Conservation (phyloP, 2,329 filamentous ascomycete genomes). For the Colletotrichum shisoi region DNA sequence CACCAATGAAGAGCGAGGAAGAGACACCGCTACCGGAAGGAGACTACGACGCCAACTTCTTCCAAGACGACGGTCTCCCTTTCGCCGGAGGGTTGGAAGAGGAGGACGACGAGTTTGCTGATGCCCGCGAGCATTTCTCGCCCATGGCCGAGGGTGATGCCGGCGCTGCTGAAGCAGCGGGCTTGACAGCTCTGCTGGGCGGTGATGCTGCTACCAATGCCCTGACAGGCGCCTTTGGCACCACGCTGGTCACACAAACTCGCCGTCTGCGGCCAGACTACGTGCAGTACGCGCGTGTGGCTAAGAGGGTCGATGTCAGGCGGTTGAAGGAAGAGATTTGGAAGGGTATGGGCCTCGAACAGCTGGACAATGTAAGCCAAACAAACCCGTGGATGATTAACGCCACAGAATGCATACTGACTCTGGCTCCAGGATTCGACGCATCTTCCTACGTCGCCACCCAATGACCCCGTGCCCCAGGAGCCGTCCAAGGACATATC, state of each 20-base stretch:
- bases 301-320: slow-evolving; percentile 75
- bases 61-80: slow-evolving; percentile 83
- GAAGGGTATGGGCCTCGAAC: slow-evolving; percentile 69
- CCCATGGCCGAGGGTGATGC: slow-evolving; percentile 65
- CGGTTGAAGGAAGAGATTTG: slow-evolving; percentile 74
- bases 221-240: slow-evolving; percentile 65
- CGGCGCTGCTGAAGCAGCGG: slow-evolving; percentile 57
- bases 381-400: not conserved
- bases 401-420: not conserved
- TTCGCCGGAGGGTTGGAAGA: slow-evolving; percentile 67
- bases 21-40: slow-evolving; percentile 69
- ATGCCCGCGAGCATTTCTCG: slow-evolving; percentile 81
- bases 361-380: slow-evolving; percentile 55
- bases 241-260: slow-evolving; percentile 71
- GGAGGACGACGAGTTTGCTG: slow-evolving; percentile 78
- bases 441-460: slow-evolving; percentile 46
- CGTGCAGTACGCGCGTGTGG: slow-evolving; percentile 73
- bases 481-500: slow-evolving; percentile 56
- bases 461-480: slow-evolving; percentile 44
- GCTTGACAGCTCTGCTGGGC: slow-evolving; percentile 60
- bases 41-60: slow-evolving; percentile 97
- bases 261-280: slow-evolving; percentile 71
- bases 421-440: slow-evolving; percentile 29
- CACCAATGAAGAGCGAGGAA: slow-evolving; percentile 57
- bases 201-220: slow-evolving; percentile 59